A percentile compares a stretch with the other conserved stretches of the same genome.
Evolutionary conservation across 1,284 basidiomycete species (phyloP).

Genomic region (Gastroboletus turbinatus): DNA sequence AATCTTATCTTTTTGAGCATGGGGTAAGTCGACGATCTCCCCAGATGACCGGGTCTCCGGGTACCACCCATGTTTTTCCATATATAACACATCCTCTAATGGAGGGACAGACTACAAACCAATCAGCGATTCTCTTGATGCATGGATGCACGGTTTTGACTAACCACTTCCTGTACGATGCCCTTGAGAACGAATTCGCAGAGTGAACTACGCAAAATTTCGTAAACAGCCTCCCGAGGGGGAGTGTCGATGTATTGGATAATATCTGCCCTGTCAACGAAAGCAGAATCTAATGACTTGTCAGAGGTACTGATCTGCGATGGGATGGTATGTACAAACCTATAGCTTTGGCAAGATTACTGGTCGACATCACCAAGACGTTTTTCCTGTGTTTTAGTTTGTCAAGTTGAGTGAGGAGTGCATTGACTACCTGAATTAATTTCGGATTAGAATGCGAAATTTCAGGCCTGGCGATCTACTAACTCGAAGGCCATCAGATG

Average conservation of each 20-base stretch:
- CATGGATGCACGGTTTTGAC: conserved; percentile 21
- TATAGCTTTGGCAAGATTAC: conserved; percentile 93
- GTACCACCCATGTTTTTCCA: conserved; percentile 36
- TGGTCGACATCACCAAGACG: conserved; percentile 95
- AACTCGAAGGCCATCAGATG: conserved; percentile 91
- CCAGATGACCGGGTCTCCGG: conserved; percentile 6
- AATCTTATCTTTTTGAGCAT: conserved; percentile 43
- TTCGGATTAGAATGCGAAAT: neutral
- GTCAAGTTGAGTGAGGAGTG: conserved; percentile 94
- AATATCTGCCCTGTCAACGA: conserved; percentile 96
- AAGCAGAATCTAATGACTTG: conserved; percentile 74
- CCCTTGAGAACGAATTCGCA: conserved; percentile 76
- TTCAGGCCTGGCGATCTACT: conserved; percentile 23
- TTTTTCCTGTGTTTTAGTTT: conserved; percentile 93
- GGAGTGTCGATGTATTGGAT: conserved; percentile 94
- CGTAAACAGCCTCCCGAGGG: conserved; percentile 87
- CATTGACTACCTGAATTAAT: conserved; percentile 87
- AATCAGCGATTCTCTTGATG: conserved; percentile 10
- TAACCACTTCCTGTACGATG: conserved; percentile 62
- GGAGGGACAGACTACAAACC: conserved; percentile 56
- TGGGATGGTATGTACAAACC: conserved; percentile 49
- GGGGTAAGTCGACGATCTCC: conserved; percentile 2
- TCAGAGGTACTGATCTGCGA: conserved; percentile 1
- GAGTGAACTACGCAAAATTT: conserved; percentile 86
- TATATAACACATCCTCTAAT: conserved; percentile 58